Evolutionary conservation across 495 filamentous ascomycete species (phyloP).

Genomic region (Bacidia rubella): DNA sequence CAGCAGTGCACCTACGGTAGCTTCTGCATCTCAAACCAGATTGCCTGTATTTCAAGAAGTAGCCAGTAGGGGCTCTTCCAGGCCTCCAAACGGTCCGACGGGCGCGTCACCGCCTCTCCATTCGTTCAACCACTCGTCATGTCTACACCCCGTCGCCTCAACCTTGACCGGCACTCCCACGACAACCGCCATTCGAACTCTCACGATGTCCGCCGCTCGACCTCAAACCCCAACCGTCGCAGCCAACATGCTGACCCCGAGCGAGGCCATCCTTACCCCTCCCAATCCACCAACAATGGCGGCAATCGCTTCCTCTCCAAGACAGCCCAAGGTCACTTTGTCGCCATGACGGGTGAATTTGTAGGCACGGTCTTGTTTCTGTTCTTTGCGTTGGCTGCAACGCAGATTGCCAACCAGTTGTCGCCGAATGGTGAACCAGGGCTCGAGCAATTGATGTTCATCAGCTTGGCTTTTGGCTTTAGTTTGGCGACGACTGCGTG

Average conservation of each 20-base stretch:
- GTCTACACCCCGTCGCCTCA: not conserved
- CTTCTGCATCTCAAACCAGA: no score
- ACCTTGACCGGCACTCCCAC: not conserved
- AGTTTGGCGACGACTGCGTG: constrained; percentile 69
- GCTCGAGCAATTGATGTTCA: constrained; percentile 42
- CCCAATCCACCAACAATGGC: not conserved
- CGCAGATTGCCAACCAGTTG: constrained; percentile 7
- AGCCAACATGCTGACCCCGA: not conserved
- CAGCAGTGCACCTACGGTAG: no score
- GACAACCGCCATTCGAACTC: not conserved
- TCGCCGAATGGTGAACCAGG: not conserved
- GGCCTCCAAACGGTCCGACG: no score
- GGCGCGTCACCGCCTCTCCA: no score
- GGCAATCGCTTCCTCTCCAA: not conserved
- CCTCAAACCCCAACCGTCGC: not conserved
- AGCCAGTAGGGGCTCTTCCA: no score
- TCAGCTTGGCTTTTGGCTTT: constrained; percentile 62
- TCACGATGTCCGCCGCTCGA: not conserved
- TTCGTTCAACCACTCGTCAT: no score
- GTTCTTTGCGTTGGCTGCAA: constrained; percentile 32
- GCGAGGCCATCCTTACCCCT: not conserved
- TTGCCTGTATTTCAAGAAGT: no score
- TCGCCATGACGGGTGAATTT: constrained; percentile 26
- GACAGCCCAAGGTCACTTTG: constrained; percentile 4
- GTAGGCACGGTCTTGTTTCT: constrained; percentile 40